A percentile compares a stretch with the other conserved stretches of the same genome.
phyloP scores from a whole-genome alignment of 305 asterid genomes.

The Solanum hybrid region DNA sequence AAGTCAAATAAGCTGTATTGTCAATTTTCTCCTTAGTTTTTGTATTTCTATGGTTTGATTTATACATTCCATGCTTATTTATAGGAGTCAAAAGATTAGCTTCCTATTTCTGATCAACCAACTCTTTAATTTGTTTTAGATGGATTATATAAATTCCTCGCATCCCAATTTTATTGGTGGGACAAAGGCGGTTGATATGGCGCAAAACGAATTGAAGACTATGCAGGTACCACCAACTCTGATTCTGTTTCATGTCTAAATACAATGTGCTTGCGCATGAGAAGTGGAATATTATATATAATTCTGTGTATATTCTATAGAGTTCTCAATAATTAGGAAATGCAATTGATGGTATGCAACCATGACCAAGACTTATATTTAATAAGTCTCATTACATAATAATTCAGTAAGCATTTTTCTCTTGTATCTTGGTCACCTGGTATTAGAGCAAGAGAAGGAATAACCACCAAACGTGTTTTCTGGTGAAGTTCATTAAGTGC shows the following conservation, averaged over 20 bases:
- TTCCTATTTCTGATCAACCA: background rate
- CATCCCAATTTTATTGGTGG: slow-evolving; percentile 21
- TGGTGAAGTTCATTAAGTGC: background rate
- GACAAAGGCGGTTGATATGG: slow-evolving; percentile 13
- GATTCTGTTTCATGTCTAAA: background rate
- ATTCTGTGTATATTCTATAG: background rate
- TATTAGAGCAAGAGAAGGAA: background rate
- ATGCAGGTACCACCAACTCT: slow-evolving; percentile 8
- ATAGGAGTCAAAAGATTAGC: background rate
- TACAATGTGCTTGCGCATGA: background rate
- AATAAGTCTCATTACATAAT: background rate
- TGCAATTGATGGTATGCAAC: background rate
- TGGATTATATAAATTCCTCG: slow-evolving; percentile 16
- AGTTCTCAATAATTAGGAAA: background rate
- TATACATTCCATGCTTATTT: background rate
- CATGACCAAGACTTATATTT: background rate
- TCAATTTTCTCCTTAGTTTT: background rate
- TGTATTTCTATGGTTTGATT: background rate
- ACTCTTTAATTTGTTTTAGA: background rate
- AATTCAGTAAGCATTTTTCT: background rate
- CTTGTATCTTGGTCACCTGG: background rate
- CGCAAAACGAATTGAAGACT: slow-evolving; percentile 7
- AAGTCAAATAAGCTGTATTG: background rate
- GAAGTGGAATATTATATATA: background rate
- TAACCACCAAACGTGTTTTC: background rate